These are phyloP conservation scores for Aspergillus hiratsukae DNA, from an alignment of 2,329 filamentous ascomycete genomes.

Conservation along the genomic window DNA sequence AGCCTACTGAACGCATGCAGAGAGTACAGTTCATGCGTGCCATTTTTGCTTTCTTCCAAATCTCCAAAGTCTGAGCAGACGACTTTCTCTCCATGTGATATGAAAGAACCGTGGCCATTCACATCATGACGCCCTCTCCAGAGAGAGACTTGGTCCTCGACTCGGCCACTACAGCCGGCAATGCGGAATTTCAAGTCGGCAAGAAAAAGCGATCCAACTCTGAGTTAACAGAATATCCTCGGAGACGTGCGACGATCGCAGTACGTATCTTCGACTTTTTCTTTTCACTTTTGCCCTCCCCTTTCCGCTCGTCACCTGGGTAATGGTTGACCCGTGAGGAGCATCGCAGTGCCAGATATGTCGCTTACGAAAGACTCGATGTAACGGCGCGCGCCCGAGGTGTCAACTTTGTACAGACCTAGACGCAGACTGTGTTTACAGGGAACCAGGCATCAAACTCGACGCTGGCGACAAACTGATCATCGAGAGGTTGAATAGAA, in stretches of 20 bases:
- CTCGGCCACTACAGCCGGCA: slow-evolving; percentile 1
- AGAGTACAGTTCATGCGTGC: neutral
- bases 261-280: slow-evolving; percentile 17
- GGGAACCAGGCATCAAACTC: slow-evolving; percentile 80
- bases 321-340: slow-evolving; percentile 1
- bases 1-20: neutral
- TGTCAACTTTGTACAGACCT: slow-evolving; percentile 80
- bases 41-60: neutral
- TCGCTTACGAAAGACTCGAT: slow-evolving; percentile 72
- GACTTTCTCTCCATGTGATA: slow-evolving; percentile 1
- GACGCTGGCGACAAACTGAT: slow-evolving; percentile 85
- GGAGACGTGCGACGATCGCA: slow-evolving; percentile 32
- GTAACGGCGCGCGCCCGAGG: slow-evolving; percentile 74
- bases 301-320: slow-evolving; percentile 4
- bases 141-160: slow-evolving; percentile 14
- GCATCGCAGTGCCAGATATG: slow-evolving; percentile 68
- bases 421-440: slow-evolving; percentile 77
- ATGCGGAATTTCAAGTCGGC: slow-evolving; percentile 12
- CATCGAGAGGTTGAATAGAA: slow-evolving; percentile 69
- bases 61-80: neutral
- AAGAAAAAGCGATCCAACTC: slow-evolving; percentile 28
- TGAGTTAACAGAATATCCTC: slow-evolving; percentile 28
- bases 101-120: neutral
- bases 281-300: neutral
- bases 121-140: slow-evolving; percentile 19